Percentiles rank a stretch among this genome's conserved stretches.
These are phyloP conservation scores for Chamaecrista fasciculata DNA, from an alignment of 306 rosid species.

Conservation along the genomic window DNA sequence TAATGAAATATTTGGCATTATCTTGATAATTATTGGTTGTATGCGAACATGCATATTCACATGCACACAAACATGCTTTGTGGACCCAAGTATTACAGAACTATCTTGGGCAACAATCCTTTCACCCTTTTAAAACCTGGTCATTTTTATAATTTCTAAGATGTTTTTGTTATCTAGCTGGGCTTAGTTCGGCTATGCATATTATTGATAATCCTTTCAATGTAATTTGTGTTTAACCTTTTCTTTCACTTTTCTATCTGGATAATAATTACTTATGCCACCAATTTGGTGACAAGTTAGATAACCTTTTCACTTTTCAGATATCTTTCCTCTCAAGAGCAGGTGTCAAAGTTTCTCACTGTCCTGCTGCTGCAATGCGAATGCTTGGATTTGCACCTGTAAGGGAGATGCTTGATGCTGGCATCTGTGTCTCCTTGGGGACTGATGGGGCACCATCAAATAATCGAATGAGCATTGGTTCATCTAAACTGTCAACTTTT, in stretches of 20 bases:
- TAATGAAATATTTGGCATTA: background rate
- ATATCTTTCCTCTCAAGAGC: conserved; percentile 68
- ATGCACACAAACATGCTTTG: background rate
- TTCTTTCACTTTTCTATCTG: background rate
- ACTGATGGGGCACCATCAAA: conserved; percentile 95
- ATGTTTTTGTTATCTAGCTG: background rate
- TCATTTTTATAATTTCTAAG: background rate
- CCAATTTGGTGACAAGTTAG: conserved; percentile 3
- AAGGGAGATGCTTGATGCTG: conserved; percentile 86
- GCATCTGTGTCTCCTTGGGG: conserved; percentile 81
- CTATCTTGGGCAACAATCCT: background rate
- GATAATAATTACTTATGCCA: background rate
- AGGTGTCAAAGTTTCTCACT: conserved; percentile 84
- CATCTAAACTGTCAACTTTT: conserved; percentile 32
- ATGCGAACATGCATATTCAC: background rate
- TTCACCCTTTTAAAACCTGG: background rate
- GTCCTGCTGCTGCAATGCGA: conserved; percentile 89
- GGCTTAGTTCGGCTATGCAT: background rate
- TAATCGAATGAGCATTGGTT: conserved; percentile 90
- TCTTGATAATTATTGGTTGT: background rate
- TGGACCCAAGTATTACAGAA: background rate
- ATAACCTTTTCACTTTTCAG: conserved; percentile 50
- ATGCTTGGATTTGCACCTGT: conserved; percentile 96
- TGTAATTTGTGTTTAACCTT: background rate
- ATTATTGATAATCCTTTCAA: background rate